Percentiles rank a stretch among this genome's conserved stretches.
Evolutionary conservation across 257 asterid genomes (phyloP).

Genomic region (Fraxinus anomala): DNA sequence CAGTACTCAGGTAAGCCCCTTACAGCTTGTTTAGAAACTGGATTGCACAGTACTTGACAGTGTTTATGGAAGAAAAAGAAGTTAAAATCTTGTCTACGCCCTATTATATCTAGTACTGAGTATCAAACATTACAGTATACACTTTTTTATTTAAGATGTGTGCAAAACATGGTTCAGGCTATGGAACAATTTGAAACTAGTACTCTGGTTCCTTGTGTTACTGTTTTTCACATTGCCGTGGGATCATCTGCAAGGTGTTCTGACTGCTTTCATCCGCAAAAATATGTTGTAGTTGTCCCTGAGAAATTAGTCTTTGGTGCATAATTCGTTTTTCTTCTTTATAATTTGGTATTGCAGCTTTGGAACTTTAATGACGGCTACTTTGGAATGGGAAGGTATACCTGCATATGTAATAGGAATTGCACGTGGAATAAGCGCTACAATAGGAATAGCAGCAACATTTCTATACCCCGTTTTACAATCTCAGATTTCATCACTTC

Average conservation of each 20-base stretch:
- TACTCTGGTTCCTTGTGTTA: neutral
- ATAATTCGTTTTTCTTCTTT: neutral
- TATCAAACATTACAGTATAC: neutral
- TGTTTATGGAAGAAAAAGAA: neutral
- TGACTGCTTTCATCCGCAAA: neutral
- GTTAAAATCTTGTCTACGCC: neutral
- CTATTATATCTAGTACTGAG: neutral
- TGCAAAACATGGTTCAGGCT: neutral
- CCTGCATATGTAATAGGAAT: constrained; percentile 84
- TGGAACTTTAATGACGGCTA: constrained; percentile 91
- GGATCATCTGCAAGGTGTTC: neutral
- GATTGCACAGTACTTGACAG: neutral
- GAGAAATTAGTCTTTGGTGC: constrained; percentile 10
- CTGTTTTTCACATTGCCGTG: neutral
- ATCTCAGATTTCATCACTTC: constrained; percentile 58
- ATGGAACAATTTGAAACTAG: neutral
- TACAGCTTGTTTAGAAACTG: neutral
- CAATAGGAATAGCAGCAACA: constrained; percentile 79
- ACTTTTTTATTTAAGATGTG: neutral
- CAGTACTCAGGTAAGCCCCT: constrained; percentile 68
- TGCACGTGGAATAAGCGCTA: constrained; percentile 80
- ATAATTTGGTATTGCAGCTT: constrained; percentile 51
- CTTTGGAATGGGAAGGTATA: constrained; percentile 86
- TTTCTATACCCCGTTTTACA: constrained; percentile 69
- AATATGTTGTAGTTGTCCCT: neutral